Conservation (phyloP, 208 protist species). For the Porcisia deanei region DNA sequence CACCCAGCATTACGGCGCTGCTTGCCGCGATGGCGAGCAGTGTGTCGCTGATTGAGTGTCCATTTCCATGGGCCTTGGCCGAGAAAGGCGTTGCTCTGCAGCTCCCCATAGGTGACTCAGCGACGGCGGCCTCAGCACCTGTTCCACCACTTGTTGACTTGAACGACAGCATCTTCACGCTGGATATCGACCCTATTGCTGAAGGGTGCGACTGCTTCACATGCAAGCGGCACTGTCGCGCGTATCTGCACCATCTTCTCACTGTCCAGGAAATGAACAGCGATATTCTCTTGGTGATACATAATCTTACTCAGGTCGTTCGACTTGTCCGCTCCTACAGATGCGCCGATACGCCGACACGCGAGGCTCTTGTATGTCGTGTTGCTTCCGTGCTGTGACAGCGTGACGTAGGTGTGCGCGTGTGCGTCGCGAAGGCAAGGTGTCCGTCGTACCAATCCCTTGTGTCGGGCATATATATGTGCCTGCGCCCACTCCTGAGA, state of each 20-base stretch:
- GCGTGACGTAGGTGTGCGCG: background rate
- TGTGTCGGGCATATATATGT: background rate
- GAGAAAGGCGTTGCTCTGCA: conserved; percentile 71
- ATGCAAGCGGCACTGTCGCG: conserved; percentile 71
- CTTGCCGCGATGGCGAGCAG: conserved; percentile 45
- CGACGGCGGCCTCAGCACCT: conserved; percentile 7
- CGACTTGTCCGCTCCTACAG: conserved; percentile 38
- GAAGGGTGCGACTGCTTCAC: conserved; percentile 73
- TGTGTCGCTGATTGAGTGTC: conserved; percentile 67
- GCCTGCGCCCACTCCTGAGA: background rate
- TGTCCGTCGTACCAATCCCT: background rate
- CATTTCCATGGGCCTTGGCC: conserved; percentile 74
- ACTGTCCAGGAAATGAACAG: conserved; percentile 92
- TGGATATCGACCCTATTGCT: conserved; percentile 64
- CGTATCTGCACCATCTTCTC: conserved; percentile 89
- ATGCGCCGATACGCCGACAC: conserved; percentile 14
- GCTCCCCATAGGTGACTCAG: conserved; percentile 19
- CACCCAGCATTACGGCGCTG: conserved; percentile 42
- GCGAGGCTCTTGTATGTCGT: conserved; percentile 31
- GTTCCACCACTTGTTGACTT: conserved; percentile 68
- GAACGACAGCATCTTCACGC: conserved; percentile 62
- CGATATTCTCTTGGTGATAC: conserved; percentile 75
- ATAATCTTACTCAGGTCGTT: conserved; percentile 67
- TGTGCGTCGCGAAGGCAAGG: background rate
- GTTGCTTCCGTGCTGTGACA: conserved; percentile 33